Evolutionary conservation across 2,329 filamentous ascomycete species (phyloP), one percentile per base, ranked within the genome.

Genomic region (Gnomoniopsis smithogilvyi): DNA sequence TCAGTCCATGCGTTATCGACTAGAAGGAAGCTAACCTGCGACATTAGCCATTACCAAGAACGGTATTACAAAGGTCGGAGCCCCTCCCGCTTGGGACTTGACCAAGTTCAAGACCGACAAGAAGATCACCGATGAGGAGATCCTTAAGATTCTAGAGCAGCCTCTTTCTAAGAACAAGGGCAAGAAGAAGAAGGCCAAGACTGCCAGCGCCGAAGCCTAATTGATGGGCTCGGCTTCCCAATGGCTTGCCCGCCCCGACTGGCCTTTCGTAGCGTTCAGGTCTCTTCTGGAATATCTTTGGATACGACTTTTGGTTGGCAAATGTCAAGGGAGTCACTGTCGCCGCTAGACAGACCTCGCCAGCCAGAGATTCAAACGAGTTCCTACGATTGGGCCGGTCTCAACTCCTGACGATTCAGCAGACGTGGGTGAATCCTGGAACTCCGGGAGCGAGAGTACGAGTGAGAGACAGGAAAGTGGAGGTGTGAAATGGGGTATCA

Each of bases 41-140:
- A 17, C 56, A 60, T 53, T 65, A 96, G 95, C 92, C 62, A 92
- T 99, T 74, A 97, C 92, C 70, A 99, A 99, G 86, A 97, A 98
- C 74, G 95, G 95, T 66, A 81, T 99, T 69, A 92, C 90, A 71
- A 91, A 91, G 78, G 80, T 99, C 60, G 88, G 91, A 68, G 88
- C 84, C 26, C 88, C 95, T 36, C 86, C 90, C 63, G 74, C 87
- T 22, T 82, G 89, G 64, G 92, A 98, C 71, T 74, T 95, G 63
- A 84, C 82, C 72, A 92, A 93, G 80, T 86, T 89, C 82, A 89
- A 96, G 84, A 89, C 91, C 36, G 93, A 98, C 76, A 98, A 98
- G 86, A 97, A 97, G 85, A 96, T 99, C 70, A 89, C 87, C 66
- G 94, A 98, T 65, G 92, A 96, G 79, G 94, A 98, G 79, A 83